Conservation (phyloP, 129 eudicot genomes). For the Gnaphalium uliginosum region DNA sequence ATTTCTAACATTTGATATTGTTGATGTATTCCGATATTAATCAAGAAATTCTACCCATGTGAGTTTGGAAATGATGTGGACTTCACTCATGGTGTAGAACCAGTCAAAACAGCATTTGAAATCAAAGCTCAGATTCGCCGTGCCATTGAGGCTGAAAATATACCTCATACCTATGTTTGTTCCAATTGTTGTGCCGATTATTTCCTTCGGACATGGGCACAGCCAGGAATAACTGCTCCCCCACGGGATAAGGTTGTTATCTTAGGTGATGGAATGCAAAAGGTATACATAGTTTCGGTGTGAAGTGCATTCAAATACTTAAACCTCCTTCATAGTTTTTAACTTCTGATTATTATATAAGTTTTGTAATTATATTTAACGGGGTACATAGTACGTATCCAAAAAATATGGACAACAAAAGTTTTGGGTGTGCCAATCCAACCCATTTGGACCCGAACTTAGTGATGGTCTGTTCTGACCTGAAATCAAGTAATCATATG, state of each 20-base stretch:
- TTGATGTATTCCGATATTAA: not conserved
- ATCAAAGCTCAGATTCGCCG: conserved; percentile 36
- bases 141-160: conserved; percentile 40
- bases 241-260: conserved; percentile 47
- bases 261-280: conserved; percentile 43
- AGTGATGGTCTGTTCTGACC: too few species aligned
- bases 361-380: too few species aligned
- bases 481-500: not conserved
- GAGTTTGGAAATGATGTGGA: conserved; percentile 52
- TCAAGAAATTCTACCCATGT: conserved; percentile 45
- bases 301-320: too few species aligned
- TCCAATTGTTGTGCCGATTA: conserved; percentile 36
- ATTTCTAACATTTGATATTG: not conserved
- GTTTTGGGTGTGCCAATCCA: not conserved
- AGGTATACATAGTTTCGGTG: conserved; percentile 20
- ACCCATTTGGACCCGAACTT: not conserved
- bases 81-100: conserved; percentile 33
- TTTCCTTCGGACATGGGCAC: conserved; percentile 42
- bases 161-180: conserved; percentile 38
- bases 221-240: conserved; percentile 46
- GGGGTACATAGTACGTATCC: too few species aligned
- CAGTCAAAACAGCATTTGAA: conserved; percentile 26
- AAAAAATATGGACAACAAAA: not conserved
- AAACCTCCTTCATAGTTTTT: too few species aligned
- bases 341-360: too few species aligned